These are phyloP conservation scores for Thelonectria blattea DNA, from an alignment of 2,329 filamentous ascomycete genomes.

Conservation along the genomic window DNA sequence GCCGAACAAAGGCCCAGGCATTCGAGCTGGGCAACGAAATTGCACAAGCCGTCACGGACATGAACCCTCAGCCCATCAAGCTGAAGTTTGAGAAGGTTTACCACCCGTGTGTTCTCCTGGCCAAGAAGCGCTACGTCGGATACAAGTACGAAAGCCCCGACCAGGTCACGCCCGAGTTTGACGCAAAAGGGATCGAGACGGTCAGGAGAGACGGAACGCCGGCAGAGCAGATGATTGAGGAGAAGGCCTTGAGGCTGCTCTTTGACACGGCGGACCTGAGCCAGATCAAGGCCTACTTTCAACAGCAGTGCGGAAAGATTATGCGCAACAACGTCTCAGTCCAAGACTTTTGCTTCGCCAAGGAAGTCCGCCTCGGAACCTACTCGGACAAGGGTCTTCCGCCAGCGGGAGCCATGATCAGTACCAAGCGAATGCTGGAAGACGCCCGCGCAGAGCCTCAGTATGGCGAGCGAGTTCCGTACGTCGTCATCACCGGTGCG, in stretches of 20 bases:
- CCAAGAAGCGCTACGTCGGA: slow-evolving; percentile 97
- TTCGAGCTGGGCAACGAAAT: slow-evolving; percentile 95
- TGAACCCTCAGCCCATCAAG: slow-evolving; percentile 90
- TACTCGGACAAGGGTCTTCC: slow-evolving; percentile 79
- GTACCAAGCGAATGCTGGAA: slow-evolving; percentile 81
- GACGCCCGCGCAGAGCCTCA: slow-evolving; percentile 90
- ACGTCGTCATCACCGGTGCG: slow-evolving; percentile 88
- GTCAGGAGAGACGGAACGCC: slow-evolving; percentile 94
- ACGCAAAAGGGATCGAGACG: slow-evolving; percentile 98
- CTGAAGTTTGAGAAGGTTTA: slow-evolving; percentile 99
- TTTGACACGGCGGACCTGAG: slow-evolving; percentile 91
- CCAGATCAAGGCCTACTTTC: slow-evolving; percentile 88
- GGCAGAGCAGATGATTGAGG: slow-evolving; percentile 95
- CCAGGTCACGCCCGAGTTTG: slow-evolving; percentile 85
- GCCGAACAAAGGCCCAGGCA: slow-evolving; percentile 84
- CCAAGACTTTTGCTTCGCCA: slow-evolving; percentile 95
- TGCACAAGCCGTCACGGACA: slow-evolving; percentile 81
- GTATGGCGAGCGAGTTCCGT: slow-evolving; percentile 93
- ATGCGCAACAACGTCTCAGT: slow-evolving; percentile 87
- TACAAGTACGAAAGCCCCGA: slow-evolving; percentile 88
- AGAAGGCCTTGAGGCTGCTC: slow-evolving; percentile 85
- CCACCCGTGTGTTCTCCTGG: slow-evolving; percentile 88
- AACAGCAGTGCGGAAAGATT: slow-evolving; percentile 88
- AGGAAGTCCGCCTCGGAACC: slow-evolving; percentile 86
- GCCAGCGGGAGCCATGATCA: slow-evolving; percentile 88